phyloP scores from a whole-genome alignment of 495 filamentous ascomycete genomes.

The Xylaria venustula region DNA sequence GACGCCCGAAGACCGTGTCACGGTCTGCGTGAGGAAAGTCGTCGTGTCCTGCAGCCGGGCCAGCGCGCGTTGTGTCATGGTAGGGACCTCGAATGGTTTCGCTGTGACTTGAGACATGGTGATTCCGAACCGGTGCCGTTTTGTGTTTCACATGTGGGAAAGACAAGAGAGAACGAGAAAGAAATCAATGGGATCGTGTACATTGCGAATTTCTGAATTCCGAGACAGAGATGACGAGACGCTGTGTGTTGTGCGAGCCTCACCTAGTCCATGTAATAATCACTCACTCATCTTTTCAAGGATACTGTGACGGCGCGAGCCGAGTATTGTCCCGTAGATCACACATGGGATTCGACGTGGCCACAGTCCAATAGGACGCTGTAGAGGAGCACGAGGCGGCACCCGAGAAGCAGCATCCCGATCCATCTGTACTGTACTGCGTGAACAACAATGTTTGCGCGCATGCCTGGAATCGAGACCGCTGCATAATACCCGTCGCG shows the following conservation, averaged over 20 bases:
- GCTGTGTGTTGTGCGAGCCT: neutral
- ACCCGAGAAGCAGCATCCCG: neutral
- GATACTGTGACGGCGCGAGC: neutral
- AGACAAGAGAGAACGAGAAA: neutral
- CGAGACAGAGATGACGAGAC: no score
- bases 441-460: neutral
- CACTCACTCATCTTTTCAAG: no score
- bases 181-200: no score
- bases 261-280: neutral
- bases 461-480: no score
- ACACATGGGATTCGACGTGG: neutral
- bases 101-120: neutral
- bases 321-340: no score
- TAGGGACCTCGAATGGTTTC: neutral
- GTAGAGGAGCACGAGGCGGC: no score
- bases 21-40: slow-evolving; percentile 5
- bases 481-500: no score
- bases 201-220: no score
- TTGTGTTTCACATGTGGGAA: neutral
- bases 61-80: neutral
- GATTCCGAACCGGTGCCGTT: no score
- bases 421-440: no score
- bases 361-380: neutral
- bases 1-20: neutral
- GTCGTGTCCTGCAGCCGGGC: neutral